A percentile compares a stretch with the other conserved stretches of the same genome.
These are phyloP conservation scores for Sclerotinia sclerotiorum DNA, from an alignment of 2,329 filamentous ascomycete species.

Conservation along the genomic window DNA sequence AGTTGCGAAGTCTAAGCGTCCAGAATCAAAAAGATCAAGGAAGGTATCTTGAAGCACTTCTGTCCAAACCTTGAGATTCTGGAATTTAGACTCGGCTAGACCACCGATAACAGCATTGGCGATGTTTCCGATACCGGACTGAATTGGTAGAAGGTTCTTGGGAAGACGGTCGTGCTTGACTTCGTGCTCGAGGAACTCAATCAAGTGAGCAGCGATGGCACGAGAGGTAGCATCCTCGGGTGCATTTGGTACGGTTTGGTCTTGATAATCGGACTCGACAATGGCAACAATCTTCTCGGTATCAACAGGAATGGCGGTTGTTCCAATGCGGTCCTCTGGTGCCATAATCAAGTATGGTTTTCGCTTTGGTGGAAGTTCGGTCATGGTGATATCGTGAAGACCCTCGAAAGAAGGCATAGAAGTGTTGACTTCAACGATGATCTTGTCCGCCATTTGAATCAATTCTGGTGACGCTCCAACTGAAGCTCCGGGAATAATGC, in stretches of 20 bases:
- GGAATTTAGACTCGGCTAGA: slow-evolving; percentile 77
- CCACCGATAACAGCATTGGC: slow-evolving; percentile 89
- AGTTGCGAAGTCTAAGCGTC: slow-evolving; percentile 84
- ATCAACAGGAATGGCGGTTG: slow-evolving; percentile 78
- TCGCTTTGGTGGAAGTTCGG: slow-evolving; percentile 74
- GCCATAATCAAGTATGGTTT: slow-evolving; percentile 86
- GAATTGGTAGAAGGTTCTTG: slow-evolving; percentile 72
- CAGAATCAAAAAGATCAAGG: slow-evolving; percentile 87
- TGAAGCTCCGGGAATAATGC: slow-evolving; percentile 82
- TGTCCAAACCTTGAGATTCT: slow-evolving; percentile 88
- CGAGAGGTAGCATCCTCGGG: slow-evolving; percentile 71
- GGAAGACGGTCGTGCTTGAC: slow-evolving; percentile 76
- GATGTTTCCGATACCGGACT: slow-evolving; percentile 90
- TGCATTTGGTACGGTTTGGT: slow-evolving; percentile 71
- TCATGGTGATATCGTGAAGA: slow-evolving; percentile 87
- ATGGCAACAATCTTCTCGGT: slow-evolving; percentile 81
- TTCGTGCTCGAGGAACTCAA: slow-evolving; percentile 85
- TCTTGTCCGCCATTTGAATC: slow-evolving; percentile 88
- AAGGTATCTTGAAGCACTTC: slow-evolving; percentile 83
- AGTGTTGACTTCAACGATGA: slow-evolving; percentile 92
- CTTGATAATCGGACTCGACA: slow-evolving; percentile 80
- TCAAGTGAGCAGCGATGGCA: slow-evolving; percentile 75
- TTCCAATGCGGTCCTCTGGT: slow-evolving; percentile 84
- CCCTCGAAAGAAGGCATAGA: slow-evolving; percentile 81
- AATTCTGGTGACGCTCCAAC: slow-evolving; percentile 84